Conservation (phyloP, 768 basidiomycete genomes). For the Lactarius tabidus region DNA sequence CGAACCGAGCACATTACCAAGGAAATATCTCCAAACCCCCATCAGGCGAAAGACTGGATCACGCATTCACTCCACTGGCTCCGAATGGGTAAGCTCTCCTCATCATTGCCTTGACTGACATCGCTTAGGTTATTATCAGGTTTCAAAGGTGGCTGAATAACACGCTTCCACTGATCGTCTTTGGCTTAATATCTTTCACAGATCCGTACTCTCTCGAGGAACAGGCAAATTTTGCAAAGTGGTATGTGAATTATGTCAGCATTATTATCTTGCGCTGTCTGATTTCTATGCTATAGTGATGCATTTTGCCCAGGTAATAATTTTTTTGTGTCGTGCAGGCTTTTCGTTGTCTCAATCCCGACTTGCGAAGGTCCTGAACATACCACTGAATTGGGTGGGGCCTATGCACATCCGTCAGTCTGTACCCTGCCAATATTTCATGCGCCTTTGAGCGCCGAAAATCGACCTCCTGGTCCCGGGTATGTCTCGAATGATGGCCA, state of each 20-base stretch:
- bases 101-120: not conserved
- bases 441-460: too few relatives aligned
- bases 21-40: constrained; percentile 29
- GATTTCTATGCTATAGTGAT: constrained; percentile 35
- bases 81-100: constrained; percentile 41
- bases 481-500: constrained; percentile 54
- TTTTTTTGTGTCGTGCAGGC: too few relatives aligned
- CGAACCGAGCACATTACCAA: constrained; percentile 44
- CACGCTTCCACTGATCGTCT: too few relatives aligned
- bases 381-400: constrained; percentile 30
- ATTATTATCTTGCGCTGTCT: not conserved
- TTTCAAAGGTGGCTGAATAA: too few relatives aligned
- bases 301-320: constrained; percentile 44
- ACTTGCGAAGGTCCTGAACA: constrained; percentile 42
- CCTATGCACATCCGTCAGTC: too few relatives aligned
- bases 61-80: constrained; percentile 50
- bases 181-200: constrained; percentile 19
- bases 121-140: constrained; percentile 33
- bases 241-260: constrained; percentile 42
- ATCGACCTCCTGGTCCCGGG: too few relatives aligned
- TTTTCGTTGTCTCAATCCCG: not conserved
- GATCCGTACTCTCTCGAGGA: constrained; percentile 58
- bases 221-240: constrained; percentile 40
- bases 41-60: constrained; percentile 45
- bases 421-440: too few relatives aligned